Base-by-base conservation (phyloP, 441 rosid species). In the Rhodomyrtus psidioides region DNA sequence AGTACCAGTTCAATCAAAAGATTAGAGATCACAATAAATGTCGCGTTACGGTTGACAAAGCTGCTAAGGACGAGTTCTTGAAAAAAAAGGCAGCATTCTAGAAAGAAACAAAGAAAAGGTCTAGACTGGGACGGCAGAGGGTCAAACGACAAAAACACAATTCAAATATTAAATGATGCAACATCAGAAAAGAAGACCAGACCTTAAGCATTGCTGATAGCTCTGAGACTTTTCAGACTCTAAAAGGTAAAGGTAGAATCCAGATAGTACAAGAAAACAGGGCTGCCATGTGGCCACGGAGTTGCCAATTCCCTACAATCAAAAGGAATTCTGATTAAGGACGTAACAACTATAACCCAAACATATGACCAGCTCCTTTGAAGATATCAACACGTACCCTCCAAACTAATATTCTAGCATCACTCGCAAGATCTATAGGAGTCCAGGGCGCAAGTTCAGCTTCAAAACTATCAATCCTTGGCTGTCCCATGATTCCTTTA, bases 381-480 rank as follows among this genome's bases (percentile, higher is more conserved):
- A 55, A 70, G 15, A 70, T 56, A 53, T 86, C 54, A 83, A 57
- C 82, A 83, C 84, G 87, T 92, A 98, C 99, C 98, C 90, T 93
- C 99, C 99, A 98, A 74, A 98, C 99, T 91, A 98, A 94, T 85
- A 98, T 94, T 91, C 93, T 93, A 85, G 98, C 98, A 88, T 92
- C 93, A 70, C 89, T 87, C 83, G 93, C 92, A 89, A 96, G 94
- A 92, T 98, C 99, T 83, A 92, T 92, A 84, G 94, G 91, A 89
- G 90, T 90, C 98, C 98, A 94, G 84, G 94, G 93, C 58, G 94
- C 90, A 87, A 91, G 84, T 60, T 92, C 94, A 87, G 93, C 90
- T 90, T 92, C 94, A 88, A 93, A 89, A 89, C 92, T 90, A 91
- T 93, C 96, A 89, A 88, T 91, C 84, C 91, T 90, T 83, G 98